Evolutionary conservation across 805 yeast species (phyloP).

Genomic region (Allodekkera sacchari): DNA sequence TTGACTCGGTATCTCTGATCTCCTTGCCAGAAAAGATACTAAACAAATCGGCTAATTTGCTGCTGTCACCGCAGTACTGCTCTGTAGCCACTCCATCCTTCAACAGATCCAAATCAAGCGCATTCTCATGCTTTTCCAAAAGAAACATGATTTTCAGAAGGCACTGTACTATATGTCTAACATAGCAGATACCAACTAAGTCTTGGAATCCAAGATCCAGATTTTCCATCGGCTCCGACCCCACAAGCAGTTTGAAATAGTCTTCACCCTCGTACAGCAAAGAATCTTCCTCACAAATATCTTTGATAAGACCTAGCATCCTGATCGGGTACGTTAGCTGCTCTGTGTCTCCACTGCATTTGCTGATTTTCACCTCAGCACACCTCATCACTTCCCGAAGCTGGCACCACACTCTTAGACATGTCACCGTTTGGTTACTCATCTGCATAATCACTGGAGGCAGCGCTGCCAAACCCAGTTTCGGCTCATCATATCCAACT

Average conservation of each 20-base stretch:
- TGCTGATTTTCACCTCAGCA: conserved; percentile 15
- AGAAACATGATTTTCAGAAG: conserved; percentile 18
- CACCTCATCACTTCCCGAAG: conserved; percentile 24
- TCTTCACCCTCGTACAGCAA: conserved; percentile 32
- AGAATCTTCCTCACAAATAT: conserved; percentile 33
- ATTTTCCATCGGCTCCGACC: conserved; percentile 39
- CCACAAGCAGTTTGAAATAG: conserved; percentile 45
- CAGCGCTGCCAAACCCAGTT: background rate
- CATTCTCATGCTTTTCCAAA: conserved; percentile 3
- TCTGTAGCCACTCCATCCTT: conserved; percentile 1
- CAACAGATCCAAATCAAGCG: conserved; percentile 1
- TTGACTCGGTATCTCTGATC: conserved; percentile 10
- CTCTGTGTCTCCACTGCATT: conserved; percentile 8
- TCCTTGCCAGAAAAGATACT: conserved; percentile 19
- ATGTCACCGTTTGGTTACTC: conserved; percentile 51
- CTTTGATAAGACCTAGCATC: conserved; percentile 43
- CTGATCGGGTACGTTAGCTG: conserved; percentile 22
- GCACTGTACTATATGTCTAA: conserved; percentile 45
- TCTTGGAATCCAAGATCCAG: conserved; percentile 37
- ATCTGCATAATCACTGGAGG: conserved; percentile 47
- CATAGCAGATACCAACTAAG: conserved; percentile 39
- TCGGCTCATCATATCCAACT: conserved; percentile 18
- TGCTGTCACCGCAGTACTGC: conserved; percentile 3
- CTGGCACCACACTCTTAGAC: conserved; percentile 41
- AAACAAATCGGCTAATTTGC: conserved; percentile 11